phyloP scores from a whole-genome alignment of 768 basidiomycete genomes.

The Lactarius quietus region DNA sequence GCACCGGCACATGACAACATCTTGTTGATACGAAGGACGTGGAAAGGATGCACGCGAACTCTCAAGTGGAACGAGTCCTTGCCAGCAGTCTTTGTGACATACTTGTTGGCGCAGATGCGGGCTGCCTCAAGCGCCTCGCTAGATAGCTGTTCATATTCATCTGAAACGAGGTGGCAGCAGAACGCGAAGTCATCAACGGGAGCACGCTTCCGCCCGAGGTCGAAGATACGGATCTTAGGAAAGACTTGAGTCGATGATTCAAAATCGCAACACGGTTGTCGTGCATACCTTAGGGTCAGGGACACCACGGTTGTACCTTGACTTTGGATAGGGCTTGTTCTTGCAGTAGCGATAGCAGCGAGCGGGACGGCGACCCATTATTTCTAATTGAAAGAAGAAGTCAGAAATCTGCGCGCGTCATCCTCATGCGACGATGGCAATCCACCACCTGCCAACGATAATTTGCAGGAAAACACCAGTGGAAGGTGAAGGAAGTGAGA shows the following conservation, averaged over 20 bases:
- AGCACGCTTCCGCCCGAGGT: slow-evolving; percentile 93
- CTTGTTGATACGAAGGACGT: slow-evolving; percentile 99
- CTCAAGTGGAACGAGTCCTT: slow-evolving; percentile 99
- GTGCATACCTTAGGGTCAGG: slow-evolving; percentile 84
- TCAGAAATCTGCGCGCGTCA: slow-evolving; percentile 2
- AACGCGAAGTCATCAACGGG: slow-evolving; percentile 98
- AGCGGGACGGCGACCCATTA: slow-evolving; percentile 96
- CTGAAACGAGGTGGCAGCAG: slow-evolving; percentile 94
- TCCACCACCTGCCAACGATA: slow-evolving; percentile 11
- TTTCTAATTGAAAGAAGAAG: background rate
- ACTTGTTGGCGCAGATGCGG: slow-evolving; percentile 99
- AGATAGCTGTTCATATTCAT: slow-evolving; percentile 96
- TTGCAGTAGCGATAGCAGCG: slow-evolving; percentile 99
- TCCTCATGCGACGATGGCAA: background rate
- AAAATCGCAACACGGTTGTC: background rate
- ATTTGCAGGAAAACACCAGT: background rate
- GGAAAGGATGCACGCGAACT: slow-evolving; percentile 97
- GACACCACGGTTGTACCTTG: slow-evolving; percentile 96
- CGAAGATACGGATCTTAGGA: slow-evolving; percentile 91
- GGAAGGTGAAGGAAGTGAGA: background rate
- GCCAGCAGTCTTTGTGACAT: slow-evolving; percentile 95
- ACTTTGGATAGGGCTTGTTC: slow-evolving; percentile 98
- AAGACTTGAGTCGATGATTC: background rate
- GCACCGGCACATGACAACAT: slow-evolving; percentile 99
- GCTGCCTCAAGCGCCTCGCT: slow-evolving; percentile 96